phyloP scores from a whole-genome alignment of 1,284 basidiomycete species.

The Sporisorium sorghi region DNA sequence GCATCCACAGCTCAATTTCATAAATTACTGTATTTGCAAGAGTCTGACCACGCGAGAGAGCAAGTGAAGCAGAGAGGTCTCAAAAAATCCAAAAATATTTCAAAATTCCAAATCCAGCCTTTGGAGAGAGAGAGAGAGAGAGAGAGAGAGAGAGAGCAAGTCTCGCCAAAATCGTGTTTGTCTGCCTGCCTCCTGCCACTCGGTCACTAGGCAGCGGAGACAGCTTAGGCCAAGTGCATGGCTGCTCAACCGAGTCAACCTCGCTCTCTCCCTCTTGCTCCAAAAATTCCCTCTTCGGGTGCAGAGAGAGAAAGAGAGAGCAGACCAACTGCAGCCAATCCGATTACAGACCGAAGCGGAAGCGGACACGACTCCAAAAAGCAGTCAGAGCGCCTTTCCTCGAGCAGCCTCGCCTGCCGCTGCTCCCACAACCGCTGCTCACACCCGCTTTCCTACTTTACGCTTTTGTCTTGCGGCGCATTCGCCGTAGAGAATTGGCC shows the following conservation, averaged over 20 bases:
- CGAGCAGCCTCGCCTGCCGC: too few species aligned
- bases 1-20: background rate
- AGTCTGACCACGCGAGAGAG: background rate
- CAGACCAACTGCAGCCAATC: background rate
- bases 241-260: background rate
- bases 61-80: too few species aligned
- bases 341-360: background rate
- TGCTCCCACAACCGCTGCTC: too few species aligned
- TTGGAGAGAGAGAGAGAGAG: too few species aligned
- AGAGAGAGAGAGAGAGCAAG: too few species aligned
- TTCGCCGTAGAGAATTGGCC: too few species aligned
- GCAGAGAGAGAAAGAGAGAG: background rate
- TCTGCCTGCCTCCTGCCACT: background rate
- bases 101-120: background rate
- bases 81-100: background rate
- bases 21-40: too few species aligned
- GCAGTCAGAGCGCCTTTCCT: too few species aligned
- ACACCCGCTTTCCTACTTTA: too few species aligned
- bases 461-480: background rate
- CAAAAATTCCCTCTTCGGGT: background rate
- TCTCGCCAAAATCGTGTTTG: too few species aligned
- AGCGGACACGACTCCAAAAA: background rate
- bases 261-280: too few species aligned
- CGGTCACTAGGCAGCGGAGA: slow-evolving; percentile 1
- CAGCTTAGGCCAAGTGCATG: slow-evolving; percentile 4